Conservation (phyloP, 495 filamentous ascomycete species). For the Hypoxylon fragiforme region DNA sequence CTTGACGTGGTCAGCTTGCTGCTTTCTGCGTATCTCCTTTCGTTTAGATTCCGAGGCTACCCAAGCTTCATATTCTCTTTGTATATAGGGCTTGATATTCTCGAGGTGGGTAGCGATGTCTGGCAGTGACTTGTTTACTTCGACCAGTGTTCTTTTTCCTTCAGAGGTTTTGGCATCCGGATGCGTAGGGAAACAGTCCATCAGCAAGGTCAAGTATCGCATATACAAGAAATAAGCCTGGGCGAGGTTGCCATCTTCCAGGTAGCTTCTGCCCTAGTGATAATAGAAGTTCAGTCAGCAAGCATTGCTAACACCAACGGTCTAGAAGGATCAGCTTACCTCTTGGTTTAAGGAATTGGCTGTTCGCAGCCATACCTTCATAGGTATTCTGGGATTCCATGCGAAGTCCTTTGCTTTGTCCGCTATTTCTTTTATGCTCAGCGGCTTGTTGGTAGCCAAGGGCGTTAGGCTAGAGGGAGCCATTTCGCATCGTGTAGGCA, state of each 20-base stretch:
- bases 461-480: conserved; percentile 2
- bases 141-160: conserved; percentile 24
- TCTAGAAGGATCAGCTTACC: conserved; percentile 51
- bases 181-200: conserved; percentile 62
- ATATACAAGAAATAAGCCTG: conserved; percentile 86
- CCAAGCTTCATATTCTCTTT: conserved; percentile 43
- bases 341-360: conserved; percentile 77
- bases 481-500: conserved; percentile 18
- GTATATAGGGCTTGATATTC: conserved; percentile 51
- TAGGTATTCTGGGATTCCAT: conserved; percentile 71
- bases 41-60: conserved; percentile 19
- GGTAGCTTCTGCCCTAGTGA: conserved; percentile 65
- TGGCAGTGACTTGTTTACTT: conserved; percentile 33
- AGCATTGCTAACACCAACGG: not conserved
- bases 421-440: conserved; percentile 73
- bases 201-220: conserved; percentile 74
- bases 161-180: conserved; percentile 65
- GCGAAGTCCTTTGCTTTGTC: conserved; percentile 73
- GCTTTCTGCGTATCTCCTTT: conserved; percentile 8
- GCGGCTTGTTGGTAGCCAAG: conserved; percentile 47
- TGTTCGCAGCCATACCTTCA: conserved; percentile 82
- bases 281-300: not conserved
- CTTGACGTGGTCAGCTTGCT: conserved; percentile 11
- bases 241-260: conserved; percentile 80
- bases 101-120: conserved; percentile 58